Base-by-base conservation (phyloP, 2,329 filamentous ascomycete genomes). In the Colletotrichum orchidophilum region DNA sequence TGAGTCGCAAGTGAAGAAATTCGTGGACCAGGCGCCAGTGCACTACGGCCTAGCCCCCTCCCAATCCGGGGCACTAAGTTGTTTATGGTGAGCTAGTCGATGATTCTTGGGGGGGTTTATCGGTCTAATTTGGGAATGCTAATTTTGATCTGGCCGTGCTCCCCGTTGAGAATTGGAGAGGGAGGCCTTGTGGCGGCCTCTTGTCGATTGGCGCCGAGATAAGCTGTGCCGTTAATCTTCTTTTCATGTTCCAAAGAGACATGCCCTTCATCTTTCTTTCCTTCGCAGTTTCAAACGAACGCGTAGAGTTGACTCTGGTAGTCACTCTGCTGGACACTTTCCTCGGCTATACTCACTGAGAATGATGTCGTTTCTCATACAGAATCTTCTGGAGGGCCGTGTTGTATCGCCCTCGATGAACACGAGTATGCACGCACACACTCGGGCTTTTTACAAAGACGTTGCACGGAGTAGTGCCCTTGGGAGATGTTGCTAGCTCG, bases 401-500 rank as follows among this genome's bases (percentile, higher is more conserved):
- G n/a, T n/a, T 11, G 2, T 26, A 46, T 52, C 49, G 49, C 49
- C n/a, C 39, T 46, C 39, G 18, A 46, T 21, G 21, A n/a, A 26
- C 33, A 50, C 53, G 33, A 35, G 21, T 26, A 21, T 50, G 64
- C 53, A 52, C 64, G 31, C 33, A 39, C 53, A 24, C 46, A 5
- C 59, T 49, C 53, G 46, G 21, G 64, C 59, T 21, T n/a, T 8
- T 3, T 15, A 24, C 29, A 31, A 54, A 27, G 33, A 33, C 39
- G 53, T 65, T 18, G 15, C n/a, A 3, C 8, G 3, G 8, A 24
- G n/a, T 33, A 4, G n/a, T 12, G n/a, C 50, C 50, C 26, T 29
- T 35, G 42, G 29, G 15, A n/a, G 64, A 42, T 53, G 39, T 27
- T 21, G 5, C 59, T 71, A 71, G 69, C 53, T 63, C 58, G 58